These are phyloP conservation scores for Kregervanrija delftensis DNA, from an alignment of 805 yeast species.

Conservation along the genomic window DNA sequence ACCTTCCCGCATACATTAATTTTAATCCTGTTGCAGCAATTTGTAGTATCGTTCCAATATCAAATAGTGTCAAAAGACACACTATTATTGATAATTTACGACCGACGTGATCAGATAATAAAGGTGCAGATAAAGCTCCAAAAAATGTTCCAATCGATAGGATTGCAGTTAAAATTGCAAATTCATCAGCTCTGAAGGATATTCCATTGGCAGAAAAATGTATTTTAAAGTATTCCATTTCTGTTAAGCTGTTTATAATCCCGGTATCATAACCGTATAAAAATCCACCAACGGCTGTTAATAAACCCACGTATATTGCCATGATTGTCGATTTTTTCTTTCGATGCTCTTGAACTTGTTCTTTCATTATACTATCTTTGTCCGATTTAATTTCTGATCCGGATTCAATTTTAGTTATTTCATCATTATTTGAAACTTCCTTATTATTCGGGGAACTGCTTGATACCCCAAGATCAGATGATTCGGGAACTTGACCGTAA, in stretches of 20 bases:
- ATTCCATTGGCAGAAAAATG: conserved; percentile 44
- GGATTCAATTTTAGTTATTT: no score
- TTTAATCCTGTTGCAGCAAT: conserved; percentile 42
- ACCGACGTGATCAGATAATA: conserved; percentile 65
- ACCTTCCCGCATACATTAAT: conserved; percentile 66
- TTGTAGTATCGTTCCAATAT: conserved; percentile 67
- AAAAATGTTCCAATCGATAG: conserved; percentile 74
- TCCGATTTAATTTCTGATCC: no score
- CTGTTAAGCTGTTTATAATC: conserved; percentile 67
- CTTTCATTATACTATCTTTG: not conserved
- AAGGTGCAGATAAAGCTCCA: conserved; percentile 56
- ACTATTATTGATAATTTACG: conserved; percentile 59
- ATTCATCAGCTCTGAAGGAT: conserved; percentile 51
- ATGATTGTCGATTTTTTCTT: conserved; percentile 41
- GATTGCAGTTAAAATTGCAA: conserved; percentile 71
- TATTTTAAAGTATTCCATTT: conserved; percentile 60
- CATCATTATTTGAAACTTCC: no score
- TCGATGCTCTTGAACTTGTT: conserved; percentile 1
- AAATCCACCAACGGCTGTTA: conserved; percentile 90
- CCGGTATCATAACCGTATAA: conserved; percentile 90
- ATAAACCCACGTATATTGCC: conserved; percentile 68
- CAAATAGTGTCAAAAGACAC: conserved; percentile 57
- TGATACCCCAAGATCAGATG: no score
- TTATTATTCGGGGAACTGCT: no score
- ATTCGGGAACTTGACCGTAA: no score